These are phyloP conservation scores for Litsea cubeba DNA, from an alignment of 164 flowering plant species.

Conservation along the genomic window DNA sequence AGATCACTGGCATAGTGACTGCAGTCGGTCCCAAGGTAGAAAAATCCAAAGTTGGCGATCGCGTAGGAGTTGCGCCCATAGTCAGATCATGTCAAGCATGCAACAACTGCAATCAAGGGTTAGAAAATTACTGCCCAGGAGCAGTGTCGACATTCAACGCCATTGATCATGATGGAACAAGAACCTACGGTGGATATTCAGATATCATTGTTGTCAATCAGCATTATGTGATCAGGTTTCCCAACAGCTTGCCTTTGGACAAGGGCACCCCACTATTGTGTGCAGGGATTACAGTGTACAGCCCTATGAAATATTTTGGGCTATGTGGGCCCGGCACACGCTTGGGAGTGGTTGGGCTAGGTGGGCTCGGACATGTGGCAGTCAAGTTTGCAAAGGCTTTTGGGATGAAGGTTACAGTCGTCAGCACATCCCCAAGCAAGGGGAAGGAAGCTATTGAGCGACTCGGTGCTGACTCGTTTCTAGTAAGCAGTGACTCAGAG, in stretches of 20 bases:
- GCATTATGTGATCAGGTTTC: conserved; percentile 16
- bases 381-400: conserved; percentile 20
- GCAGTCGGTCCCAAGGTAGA: conserved; percentile 23
- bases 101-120: conserved; percentile 22
- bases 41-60: conserved; percentile 37
- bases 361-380: conserved; percentile 19
- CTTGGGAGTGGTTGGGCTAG: conserved; percentile 19
- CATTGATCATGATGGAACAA: conserved; percentile 10
- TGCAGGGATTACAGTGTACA: conserved; percentile 28
- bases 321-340: conserved; percentile 11
- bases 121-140: conserved; percentile 35
- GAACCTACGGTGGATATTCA: conserved; percentile 24
- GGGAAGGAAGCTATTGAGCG: conserved; percentile 31
- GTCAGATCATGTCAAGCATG: conserved; percentile 33
- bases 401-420: conserved; percentile 31
- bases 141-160: conserved; percentile 14
- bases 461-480: conserved; percentile 20
- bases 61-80: conserved; percentile 33
- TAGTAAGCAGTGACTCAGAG: conserved; percentile 33
- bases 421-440: conserved; percentile 37
- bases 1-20: conserved; percentile 32
- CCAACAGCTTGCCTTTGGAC: conserved; percentile 20
- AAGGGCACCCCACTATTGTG: conserved; percentile 19
- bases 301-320: conserved; percentile 21
- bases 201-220: conserved; percentile 14